Evolutionary conservation across 2,329 filamentous ascomycete species (phyloP).

Genomic region (Fonsecaea nubica): DNA sequence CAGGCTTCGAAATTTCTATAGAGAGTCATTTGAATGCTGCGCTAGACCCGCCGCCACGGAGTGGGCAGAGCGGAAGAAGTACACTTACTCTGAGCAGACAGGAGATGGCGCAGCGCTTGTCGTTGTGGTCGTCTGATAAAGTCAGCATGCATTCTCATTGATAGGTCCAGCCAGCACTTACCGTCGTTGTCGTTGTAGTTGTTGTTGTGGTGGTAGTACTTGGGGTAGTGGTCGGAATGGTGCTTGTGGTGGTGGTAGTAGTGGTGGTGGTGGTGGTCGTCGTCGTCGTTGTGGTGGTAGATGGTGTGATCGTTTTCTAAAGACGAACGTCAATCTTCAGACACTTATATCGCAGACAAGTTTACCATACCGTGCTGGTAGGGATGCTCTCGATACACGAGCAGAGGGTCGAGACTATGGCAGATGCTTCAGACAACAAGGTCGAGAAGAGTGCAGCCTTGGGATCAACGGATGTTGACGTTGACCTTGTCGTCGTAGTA

Average conservation of each 20-base stretch:
- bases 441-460: background rate
- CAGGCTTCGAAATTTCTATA: background rate
- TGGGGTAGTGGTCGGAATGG: constrained; percentile 5
- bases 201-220: background rate
- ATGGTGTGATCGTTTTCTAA: constrained; percentile 2
- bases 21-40: background rate
- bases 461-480: constrained; percentile 4
- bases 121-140: background rate
- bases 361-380: background rate
- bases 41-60: background rate
- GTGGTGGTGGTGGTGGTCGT: background rate
- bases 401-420: background rate
- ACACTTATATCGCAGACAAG: background rate
- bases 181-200: background rate
- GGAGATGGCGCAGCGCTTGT: background rate
- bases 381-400: background rate
- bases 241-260: background rate
- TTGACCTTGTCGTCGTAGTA: background rate
- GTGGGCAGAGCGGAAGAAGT: background rate
- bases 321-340: background rate
- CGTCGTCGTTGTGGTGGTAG: background rate
- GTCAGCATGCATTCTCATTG: background rate
- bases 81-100: constrained; percentile 1
- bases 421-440: background rate
- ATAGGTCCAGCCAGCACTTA: background rate